phyloP scores from a whole-genome alignment of 768 basidiomycete species.

The Steccherinum ochraceum region DNA sequence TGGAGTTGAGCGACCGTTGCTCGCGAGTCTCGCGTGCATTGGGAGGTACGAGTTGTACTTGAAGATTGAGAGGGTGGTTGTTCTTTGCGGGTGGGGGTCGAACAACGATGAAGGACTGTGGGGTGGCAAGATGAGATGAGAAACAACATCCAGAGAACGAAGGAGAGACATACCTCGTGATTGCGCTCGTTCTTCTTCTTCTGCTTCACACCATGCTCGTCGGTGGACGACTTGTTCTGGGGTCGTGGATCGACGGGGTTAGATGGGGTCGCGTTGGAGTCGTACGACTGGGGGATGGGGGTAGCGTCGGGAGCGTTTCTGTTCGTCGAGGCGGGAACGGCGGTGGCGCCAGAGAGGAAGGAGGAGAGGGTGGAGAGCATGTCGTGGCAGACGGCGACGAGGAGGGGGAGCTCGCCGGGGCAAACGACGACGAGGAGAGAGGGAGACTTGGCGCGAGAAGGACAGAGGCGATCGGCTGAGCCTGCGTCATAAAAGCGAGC shows the following conservation, averaged over 20 bases:
- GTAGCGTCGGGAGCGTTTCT: conserved; percentile 12
- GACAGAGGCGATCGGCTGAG: no score
- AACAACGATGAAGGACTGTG: conserved; percentile 88
- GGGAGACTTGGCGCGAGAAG: no score
- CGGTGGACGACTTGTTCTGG: conserved; percentile 10
- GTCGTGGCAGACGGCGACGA: no score
- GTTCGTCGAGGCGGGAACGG: conserved; percentile 28
- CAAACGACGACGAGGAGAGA: no score
- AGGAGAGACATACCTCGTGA: conserved; percentile 37
- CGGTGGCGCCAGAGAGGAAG: conserved; percentile 43
- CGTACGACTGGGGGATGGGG: conserved; percentile 1
- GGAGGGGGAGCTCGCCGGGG: no score
- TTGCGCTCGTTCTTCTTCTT: conserved; percentile 42
- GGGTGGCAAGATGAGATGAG: not conserved
- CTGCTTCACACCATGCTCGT: conserved; percentile 26
- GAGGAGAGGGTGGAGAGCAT: conserved; percentile 52
- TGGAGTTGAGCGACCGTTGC: conserved; percentile 24
- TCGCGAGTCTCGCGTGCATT: conserved; percentile 22
- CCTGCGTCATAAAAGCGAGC: no score
- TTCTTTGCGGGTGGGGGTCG: conserved; percentile 80
- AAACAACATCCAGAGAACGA: not conserved
- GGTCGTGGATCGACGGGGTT: conserved; percentile 1
- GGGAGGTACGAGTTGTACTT: conserved; percentile 86
- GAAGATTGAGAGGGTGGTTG: conserved; percentile 86
- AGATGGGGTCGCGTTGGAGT: conserved; percentile 1